Evolutionary conservation across 176 grass and related monocot species (phyloP).

Genomic region (Oryza brachyantha): DNA sequence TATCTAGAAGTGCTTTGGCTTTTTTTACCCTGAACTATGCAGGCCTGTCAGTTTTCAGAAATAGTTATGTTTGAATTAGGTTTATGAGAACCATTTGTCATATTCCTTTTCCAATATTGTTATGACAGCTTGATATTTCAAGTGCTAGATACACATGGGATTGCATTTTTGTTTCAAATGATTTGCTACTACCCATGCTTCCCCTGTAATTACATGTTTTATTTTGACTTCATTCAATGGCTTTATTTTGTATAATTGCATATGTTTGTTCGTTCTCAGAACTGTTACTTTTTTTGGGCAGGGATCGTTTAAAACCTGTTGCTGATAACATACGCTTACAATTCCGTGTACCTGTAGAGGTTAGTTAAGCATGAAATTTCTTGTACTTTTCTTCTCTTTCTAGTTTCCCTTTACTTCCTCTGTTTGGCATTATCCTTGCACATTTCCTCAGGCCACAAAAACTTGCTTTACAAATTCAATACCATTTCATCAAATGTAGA

Average conservation of each 20-base stretch:
- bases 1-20: background rate
- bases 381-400: background rate
- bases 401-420: background rate
- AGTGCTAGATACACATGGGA: background rate
- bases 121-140: background rate
- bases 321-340: constrained; percentile 60
- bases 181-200: background rate
- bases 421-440: background rate
- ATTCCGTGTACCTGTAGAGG: constrained; percentile 62
- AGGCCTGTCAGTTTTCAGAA: background rate
- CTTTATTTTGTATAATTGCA: background rate
- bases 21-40: background rate
- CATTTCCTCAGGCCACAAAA: background rate
- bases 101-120: background rate
- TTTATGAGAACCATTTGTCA: background rate
- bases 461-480: background rate
- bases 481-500: background rate
- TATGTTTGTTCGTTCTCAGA: constrained; percentile 5
- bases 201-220: background rate
- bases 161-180: background rate
- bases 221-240: constrained; percentile 5
- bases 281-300: constrained; percentile 36
- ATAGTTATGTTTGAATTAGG: background rate
- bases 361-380: constrained; percentile 28
- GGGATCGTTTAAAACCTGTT: constrained; percentile 55